These are phyloP conservation scores for Pulveroboletus sp. DNA, from an alignment of 768 basidiomycete genomes.

Conservation along the genomic window DNA sequence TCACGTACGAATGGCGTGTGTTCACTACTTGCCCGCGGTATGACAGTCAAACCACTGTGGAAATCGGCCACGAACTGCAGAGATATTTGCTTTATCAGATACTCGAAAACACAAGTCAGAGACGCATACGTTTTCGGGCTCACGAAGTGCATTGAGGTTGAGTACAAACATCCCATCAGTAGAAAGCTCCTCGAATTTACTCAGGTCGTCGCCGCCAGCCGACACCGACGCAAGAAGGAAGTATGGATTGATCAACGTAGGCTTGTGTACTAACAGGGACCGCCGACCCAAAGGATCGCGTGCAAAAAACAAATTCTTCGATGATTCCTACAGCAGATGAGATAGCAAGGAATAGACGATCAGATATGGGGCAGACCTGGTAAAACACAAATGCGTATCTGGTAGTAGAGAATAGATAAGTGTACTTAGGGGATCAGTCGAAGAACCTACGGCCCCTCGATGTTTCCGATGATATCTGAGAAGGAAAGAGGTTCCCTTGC, in stretches of 20 bases:
- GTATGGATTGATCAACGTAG: slow-evolving; percentile 43
- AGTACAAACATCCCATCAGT: slow-evolving; percentile 56
- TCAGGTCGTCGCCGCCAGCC: slow-evolving; percentile 40
- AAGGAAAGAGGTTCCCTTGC: slow-evolving; percentile 37
- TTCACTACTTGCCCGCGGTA: slow-evolving; percentile 19
- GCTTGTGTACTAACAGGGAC: slow-evolving; percentile 71
- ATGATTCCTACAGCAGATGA: slow-evolving; percentile 33
- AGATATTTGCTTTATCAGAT: neutral
- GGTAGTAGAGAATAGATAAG: slow-evolving; percentile 1
- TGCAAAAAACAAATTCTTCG: slow-evolving; percentile 58
- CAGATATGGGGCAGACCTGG: slow-evolving; percentile 44
- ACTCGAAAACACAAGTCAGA: neutral
- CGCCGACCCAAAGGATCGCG: slow-evolving; percentile 84
- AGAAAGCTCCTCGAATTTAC: slow-evolving; percentile 55
- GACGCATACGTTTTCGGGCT: slow-evolving; percentile 24
- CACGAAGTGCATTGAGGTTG: slow-evolving; percentile 34
- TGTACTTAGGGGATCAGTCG: neutral
- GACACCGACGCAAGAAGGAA: slow-evolving; percentile 68
- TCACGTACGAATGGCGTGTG: slow-evolving; percentile 23
- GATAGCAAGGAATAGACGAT: neutral
- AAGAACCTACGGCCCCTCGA: slow-evolving; percentile 78
- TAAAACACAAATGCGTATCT: slow-evolving; percentile 83
- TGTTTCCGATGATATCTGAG: slow-evolving; percentile 44
- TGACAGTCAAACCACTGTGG: slow-evolving; percentile 12
- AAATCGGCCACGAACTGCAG: slow-evolving; percentile 22